A percentile compares a stretch with the other conserved stretches of the same genome.
phyloP scores from a whole-genome alignment of 306 rosid species.

The Arachis stenosperma region DNA sequence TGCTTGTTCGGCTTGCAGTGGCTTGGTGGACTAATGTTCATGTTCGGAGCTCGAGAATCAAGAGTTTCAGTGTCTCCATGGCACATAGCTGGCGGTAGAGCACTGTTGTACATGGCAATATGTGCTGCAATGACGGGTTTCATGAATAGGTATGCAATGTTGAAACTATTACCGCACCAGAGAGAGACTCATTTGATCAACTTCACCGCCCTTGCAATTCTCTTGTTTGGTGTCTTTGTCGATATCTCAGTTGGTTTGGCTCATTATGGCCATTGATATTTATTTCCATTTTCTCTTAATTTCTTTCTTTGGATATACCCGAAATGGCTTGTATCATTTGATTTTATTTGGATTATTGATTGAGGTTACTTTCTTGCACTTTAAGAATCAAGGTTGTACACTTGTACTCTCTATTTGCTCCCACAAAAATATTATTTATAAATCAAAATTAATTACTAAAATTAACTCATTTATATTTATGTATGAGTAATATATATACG shows the following conservation, averaged over 20 bases:
- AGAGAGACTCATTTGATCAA: slow-evolving; percentile 59
- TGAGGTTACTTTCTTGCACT: slow-evolving; percentile 15
- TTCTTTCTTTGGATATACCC: too few relatives aligned
- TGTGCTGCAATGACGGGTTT: slow-evolving; percentile 80
- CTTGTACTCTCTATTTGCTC: too few relatives aligned
- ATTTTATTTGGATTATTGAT: slow-evolving; percentile 4
- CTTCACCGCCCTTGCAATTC: slow-evolving; percentile 64
- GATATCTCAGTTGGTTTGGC: slow-evolving; percentile 58
- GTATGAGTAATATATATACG: too few relatives aligned
- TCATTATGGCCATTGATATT: not conserved
- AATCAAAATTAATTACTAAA: too few relatives aligned
- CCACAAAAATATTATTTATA: too few relatives aligned
- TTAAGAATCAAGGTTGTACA: not conserved
- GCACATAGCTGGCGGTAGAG: slow-evolving; percentile 74
- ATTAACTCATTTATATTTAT: too few relatives aligned
- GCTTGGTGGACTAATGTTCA: slow-evolving; percentile 62
- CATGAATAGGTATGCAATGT: slow-evolving; percentile 48
- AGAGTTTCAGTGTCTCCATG: slow-evolving; percentile 46
- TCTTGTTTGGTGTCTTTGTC: slow-evolving; percentile 79
- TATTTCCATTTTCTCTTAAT: too few relatives aligned
- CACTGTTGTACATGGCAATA: slow-evolving; percentile 67
- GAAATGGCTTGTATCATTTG: slow-evolving; percentile 30
- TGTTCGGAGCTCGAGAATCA: slow-evolving; percentile 37
- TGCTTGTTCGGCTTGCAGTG: slow-evolving; percentile 68
- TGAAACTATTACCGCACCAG: slow-evolving; percentile 6